These are phyloP conservation scores for Crithidia fasciculata DNA, from an alignment of 208 protist species.

Conservation along the genomic window DNA sequence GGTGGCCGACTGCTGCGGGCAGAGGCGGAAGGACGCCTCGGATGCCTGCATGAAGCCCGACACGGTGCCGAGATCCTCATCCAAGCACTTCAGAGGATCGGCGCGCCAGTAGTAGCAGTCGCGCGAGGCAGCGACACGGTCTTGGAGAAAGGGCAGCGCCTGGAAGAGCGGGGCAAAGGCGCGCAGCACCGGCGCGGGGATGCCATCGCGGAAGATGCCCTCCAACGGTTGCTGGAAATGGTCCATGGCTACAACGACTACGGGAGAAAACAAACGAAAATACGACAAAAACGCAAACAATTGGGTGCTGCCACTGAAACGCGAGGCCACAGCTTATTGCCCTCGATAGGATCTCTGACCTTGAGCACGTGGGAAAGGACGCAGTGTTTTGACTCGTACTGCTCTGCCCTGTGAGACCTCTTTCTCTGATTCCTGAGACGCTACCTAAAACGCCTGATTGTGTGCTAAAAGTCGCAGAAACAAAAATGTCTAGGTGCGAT, in stretches of 20 bases:
- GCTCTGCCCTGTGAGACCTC: too few relatives aligned
- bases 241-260: conserved; percentile 54
- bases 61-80: conserved; percentile 82
- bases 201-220: conserved; percentile 92
- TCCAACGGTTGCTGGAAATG: conserved; percentile 86
- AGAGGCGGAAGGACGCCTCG: conserved; percentile 88
- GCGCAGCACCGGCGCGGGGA: conserved; percentile 87
- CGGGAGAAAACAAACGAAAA: conserved; percentile 23
- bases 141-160: conserved; percentile 80
- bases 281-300: background rate
- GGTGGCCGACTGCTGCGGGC: conserved; percentile 89
- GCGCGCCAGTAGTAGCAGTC: conserved; percentile 93
- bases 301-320: background rate
- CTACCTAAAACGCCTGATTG: too few relatives aligned
- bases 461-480: too few relatives aligned
- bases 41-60: conserved; percentile 89
- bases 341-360: too few relatives aligned
- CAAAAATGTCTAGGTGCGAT: too few relatives aligned
- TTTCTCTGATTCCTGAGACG: too few relatives aligned
- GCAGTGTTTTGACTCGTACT: too few relatives aligned
- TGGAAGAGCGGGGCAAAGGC: conserved; percentile 90
- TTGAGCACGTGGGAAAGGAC: too few relatives aligned
- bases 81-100: conserved; percentile 84
- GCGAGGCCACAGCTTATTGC: too few relatives aligned
- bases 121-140: conserved; percentile 58